These are phyloP conservation scores for Angophora floribunda DNA, from an alignment of 345 rosid genomes.

Conservation along the genomic window DNA sequence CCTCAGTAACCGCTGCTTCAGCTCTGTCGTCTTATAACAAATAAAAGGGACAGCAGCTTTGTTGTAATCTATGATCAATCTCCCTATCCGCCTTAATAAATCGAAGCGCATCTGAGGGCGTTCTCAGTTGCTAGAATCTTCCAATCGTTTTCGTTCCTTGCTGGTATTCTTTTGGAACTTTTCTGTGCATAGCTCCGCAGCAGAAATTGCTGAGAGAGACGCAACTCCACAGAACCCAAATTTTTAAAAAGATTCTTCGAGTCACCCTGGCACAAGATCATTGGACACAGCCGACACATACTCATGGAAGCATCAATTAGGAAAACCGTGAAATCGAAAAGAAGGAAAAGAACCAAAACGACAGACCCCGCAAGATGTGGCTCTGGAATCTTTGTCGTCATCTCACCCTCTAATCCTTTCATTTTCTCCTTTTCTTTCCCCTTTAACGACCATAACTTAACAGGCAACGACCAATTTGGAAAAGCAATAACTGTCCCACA, in stretches of 20 bases:
- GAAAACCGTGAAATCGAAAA: not conserved
- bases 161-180: not conserved
- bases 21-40: not conserved
- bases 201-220: not conserved
- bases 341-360: not conserved
- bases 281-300: not conserved
- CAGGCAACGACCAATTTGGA: slow-evolving; percentile 2
- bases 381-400: slow-evolving; percentile 13
- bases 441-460: slow-evolving; percentile 10
- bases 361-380: slow-evolving; percentile 1
- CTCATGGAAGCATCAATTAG: not conserved
- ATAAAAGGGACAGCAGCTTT: not conserved
- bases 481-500: slow-evolving; percentile 3
- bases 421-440: not conserved
- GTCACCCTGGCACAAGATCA: not conserved
- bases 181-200: not conserved
- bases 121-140: not conserved
- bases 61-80: not conserved
- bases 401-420: not conserved
- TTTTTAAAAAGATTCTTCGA: not conserved
- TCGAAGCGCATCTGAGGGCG: not conserved
- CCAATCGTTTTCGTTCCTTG: not conserved
- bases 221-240: not conserved
- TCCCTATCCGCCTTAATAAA: not conserved
- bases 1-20: not conserved